phyloP scores from a whole-genome alignment of 73 alveolate genomes.

The Paramecium caudatum region DNA sequence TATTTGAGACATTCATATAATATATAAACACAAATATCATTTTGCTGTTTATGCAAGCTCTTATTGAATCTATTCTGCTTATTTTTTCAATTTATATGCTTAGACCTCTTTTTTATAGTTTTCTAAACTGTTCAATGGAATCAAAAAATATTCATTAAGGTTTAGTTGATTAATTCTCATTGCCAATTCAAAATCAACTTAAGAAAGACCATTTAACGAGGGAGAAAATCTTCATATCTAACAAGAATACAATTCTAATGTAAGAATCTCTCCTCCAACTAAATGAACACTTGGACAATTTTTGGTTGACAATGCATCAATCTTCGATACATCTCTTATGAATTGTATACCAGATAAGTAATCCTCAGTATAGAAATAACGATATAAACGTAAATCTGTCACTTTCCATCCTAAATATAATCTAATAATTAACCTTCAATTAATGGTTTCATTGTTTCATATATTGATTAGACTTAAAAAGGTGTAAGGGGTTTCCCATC shows the following conservation, averaged over 20 bases:
- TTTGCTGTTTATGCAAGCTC: slow-evolving; percentile 15
- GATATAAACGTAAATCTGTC: neutral
- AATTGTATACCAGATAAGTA: slow-evolving; percentile 55
- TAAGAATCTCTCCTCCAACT: slow-evolving; percentile 41
- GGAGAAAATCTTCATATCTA: slow-evolving; percentile 40
- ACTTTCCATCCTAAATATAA: slow-evolving; percentile 13
- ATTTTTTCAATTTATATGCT: slow-evolving; percentile 51
- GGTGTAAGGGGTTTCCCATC: slow-evolving; percentile 67
- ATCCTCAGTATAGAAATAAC: slow-evolving; percentile 65
- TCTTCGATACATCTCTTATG: slow-evolving; percentile 50
- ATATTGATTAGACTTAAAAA: neutral
- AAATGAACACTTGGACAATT: slow-evolving; percentile 50
- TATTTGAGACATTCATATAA: slow-evolving; percentile 15
- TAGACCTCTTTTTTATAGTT: slow-evolving; percentile 54
- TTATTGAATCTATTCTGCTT: slow-evolving; percentile 25
- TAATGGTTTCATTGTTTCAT: slow-evolving; percentile 9
- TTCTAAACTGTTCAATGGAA: slow-evolving; percentile 50
- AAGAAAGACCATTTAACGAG: slow-evolving; percentile 63
- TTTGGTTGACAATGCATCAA: slow-evolving; percentile 36
- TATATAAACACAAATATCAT: neutral
- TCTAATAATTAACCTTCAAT: neutral
- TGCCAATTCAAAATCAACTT: slow-evolving; percentile 66
- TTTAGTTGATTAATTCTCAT: slow-evolving; percentile 65
- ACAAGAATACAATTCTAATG: slow-evolving; percentile 45
- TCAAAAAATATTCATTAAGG: slow-evolving; percentile 49